Percentiles rank a stretch among this genome's conserved stretches.
phyloP scores from a whole-genome alignment of 2,329 filamentous ascomycete species.

The Graphiopsis chlorocephala region DNA sequence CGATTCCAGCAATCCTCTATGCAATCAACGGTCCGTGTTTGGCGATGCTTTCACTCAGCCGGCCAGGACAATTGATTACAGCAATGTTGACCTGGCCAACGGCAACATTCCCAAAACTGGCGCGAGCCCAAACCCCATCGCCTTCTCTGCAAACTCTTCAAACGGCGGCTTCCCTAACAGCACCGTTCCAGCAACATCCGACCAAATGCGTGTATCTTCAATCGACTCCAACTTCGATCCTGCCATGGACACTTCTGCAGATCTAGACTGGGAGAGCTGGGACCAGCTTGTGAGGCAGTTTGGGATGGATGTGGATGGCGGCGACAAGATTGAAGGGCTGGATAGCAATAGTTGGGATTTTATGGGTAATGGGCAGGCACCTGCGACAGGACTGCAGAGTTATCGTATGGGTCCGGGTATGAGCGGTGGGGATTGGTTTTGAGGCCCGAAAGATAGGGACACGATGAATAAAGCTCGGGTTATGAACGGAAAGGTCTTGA shows the following conservation, averaged over 20 bases:
- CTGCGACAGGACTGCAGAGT: slow-evolving; percentile 21
- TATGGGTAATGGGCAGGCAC: slow-evolving; percentile 18
- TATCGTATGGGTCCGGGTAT: slow-evolving; percentile 30
- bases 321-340: slow-evolving; percentile 7
- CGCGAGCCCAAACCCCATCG: background rate
- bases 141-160: background rate
- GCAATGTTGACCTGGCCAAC: background rate
- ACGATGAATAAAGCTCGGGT: too few species aligned
- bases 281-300: slow-evolving; percentile 49
- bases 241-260: slow-evolving; percentile 38
- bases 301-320: slow-evolving; percentile 41
- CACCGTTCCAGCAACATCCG: background rate
- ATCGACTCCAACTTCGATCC: slow-evolving; percentile 26
- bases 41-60: background rate
- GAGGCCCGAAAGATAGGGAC: too few species aligned
- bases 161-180: background rate
- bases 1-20: background rate
- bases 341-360: slow-evolving; percentile 7
- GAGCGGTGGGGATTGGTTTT: slow-evolving; percentile 31
- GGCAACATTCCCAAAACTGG: background rate
- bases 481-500: too few species aligned
- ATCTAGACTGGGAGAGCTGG: slow-evolving; percentile 49
- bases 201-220: background rate
- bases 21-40: background rate
- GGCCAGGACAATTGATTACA: background rate